phyloP scores from a whole-genome alignment of 441 rosid genomes.

The Breynia disticha region DNA sequence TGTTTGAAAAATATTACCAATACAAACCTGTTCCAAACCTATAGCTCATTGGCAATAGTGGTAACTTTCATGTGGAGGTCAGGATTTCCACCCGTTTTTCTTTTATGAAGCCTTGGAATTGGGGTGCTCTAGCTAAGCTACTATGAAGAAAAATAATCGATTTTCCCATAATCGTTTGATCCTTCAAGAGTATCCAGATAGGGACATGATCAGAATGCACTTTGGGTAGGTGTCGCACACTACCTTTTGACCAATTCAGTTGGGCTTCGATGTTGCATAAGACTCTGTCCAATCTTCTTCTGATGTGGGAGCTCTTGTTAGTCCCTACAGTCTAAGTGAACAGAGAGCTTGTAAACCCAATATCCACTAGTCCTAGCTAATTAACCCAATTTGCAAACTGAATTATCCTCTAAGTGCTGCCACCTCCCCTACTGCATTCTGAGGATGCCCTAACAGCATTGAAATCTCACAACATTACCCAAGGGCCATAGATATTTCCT shows the following conservation, averaged over 20 bases:
- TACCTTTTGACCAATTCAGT: not conserved
- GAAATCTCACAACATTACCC: not conserved
- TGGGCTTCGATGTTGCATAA: not conserved
- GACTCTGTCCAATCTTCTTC: not conserved
- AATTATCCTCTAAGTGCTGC: not conserved
- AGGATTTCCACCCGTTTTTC: not conserved
- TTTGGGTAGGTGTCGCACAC: not conserved
- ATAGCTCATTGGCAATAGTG: not conserved
- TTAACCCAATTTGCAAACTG: not conserved
- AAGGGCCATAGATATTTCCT: not conserved
- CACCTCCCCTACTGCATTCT: not conserved
- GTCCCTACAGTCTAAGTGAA: not conserved
- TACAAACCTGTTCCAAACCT: not conserved
- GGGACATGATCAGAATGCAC: not conserved
- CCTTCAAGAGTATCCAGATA: not conserved
- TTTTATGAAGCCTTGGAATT: no score
- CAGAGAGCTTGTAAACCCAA: not conserved
- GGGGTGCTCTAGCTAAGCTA: not conserved
- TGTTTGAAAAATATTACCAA: not conserved
- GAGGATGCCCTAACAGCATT: no score
- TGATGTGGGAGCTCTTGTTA: not conserved
- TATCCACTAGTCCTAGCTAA: not conserved
- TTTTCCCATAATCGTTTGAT: not conserved
- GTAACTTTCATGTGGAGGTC: no score
- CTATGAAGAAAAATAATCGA: not conserved